Evolutionary conservation across 1,139 yeast genomes (phyloP), one percentile per base, ranked within the genome.

Genomic region (Zygosaccharomyces sapae): DNA sequence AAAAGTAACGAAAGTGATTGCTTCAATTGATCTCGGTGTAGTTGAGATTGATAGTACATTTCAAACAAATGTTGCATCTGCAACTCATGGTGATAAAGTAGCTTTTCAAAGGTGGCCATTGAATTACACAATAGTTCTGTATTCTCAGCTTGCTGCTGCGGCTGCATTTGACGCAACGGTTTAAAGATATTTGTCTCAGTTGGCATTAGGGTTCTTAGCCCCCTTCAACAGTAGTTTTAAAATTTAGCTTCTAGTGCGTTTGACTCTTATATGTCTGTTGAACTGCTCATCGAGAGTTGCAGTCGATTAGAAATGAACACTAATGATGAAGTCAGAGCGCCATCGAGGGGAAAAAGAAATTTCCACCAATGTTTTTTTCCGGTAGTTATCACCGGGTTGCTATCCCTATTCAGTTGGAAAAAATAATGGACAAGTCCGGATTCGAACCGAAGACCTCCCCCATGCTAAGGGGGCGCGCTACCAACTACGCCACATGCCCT

Each of bases 401-500:
- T 2, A 3, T 3, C n/a, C 12, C n/a, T 5, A 27, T 9, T 10
- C 2, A 27, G n/a, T 10, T 2, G 5, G 13, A 18, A 25, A 30
- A 40, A 45, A 34, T 42, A 59, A 60, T 81, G 86, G 87, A 82
- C 87, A 86, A 82, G 87, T 80, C 83, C 81, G 87, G 87, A 81
- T 76, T 82, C 84, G 88, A 82, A 82, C 87, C 86, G 81, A 81
- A 79, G 88, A 81, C 87, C 88, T 82, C 79, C 79, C 84, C 80
- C 87, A 81, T 81, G 87, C 87, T 79, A 82, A 81, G 87, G 81
- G 84, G 79, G 79, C 87, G 87, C 88, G 87, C 87, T 82, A 81
- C 88, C 88, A 80, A 82, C 88, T 82, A 78, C 87, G 88, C 88
- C 87, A 82, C 86, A 81, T 86, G 86, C 88, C 87, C 88, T 38